A percentile compares a stretch with the other conserved stretches of the same genome.
Evolutionary conservation across 129 eudicot genomes (phyloP).

Genomic region (Artemisia tridentata): DNA sequence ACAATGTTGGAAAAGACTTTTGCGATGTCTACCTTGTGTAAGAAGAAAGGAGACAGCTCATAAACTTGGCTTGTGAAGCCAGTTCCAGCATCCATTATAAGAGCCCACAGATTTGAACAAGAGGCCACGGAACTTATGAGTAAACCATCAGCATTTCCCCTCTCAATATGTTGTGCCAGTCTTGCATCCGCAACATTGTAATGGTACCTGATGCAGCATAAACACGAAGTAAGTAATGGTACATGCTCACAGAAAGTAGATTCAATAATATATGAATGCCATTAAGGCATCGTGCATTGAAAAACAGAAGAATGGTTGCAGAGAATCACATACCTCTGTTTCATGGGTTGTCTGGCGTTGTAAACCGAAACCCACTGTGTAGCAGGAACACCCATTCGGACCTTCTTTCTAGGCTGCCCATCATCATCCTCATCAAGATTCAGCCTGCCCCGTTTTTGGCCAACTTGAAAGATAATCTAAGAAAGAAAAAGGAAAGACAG

Average conservation of each 20-base stretch:
- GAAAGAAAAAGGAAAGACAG: constrained; percentile 9
- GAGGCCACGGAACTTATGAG: constrained; percentile 75
- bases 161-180: constrained; percentile 71
- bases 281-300: too few species aligned
- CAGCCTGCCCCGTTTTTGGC: constrained; percentile 75
- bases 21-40: constrained; percentile 58
- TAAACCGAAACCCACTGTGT: constrained; percentile 84
- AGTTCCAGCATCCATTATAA: constrained; percentile 91
- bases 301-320: too few species aligned
- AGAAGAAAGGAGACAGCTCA: constrained; percentile 66
- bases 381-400: constrained; percentile 76
- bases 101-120: constrained; percentile 74
- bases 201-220: constrained; percentile 49
- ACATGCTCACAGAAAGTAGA: too few species aligned
- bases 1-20: not conserved
- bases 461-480: constrained; percentile 63
- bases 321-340: constrained; percentile 29
- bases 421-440: constrained; percentile 66
- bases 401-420: constrained; percentile 69
- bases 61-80: constrained; percentile 67
- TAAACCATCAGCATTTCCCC: constrained; percentile 71
- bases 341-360: constrained; percentile 80
- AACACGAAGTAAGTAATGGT: not conserved
- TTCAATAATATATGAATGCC: too few species aligned
- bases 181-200: constrained; percentile 80